A percentile compares a stretch with the other conserved stretches of the same genome.
Evolutionary conservation across 345 rosid genomes (phyloP).

Genomic region (Triadica sebifera): DNA sequence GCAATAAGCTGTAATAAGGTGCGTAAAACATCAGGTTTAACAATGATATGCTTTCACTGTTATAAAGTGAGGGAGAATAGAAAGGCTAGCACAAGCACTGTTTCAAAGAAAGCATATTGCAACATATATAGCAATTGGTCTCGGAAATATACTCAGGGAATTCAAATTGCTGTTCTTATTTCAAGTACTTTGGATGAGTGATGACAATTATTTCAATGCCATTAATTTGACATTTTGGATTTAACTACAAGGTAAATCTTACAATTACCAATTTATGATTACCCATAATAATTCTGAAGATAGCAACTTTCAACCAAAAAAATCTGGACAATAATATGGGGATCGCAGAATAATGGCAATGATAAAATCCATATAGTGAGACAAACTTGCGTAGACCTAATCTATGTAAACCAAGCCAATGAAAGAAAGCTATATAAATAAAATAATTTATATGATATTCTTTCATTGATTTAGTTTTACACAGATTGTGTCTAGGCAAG

Average conservation of each 20-base stretch:
- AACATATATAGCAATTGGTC: background rate
- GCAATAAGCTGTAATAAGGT: slow-evolving; percentile 56
- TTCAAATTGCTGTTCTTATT: too few relatives aligned
- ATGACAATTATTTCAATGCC: background rate
- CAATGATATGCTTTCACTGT: background rate
- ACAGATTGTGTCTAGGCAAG: too few relatives aligned
- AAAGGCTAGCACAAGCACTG: background rate
- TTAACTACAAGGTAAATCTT: background rate
- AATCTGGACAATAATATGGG: background rate
- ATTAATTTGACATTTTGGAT: too few relatives aligned
- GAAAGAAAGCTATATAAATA: too few relatives aligned
- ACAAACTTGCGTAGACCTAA: too few relatives aligned
- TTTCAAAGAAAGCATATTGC: background rate
- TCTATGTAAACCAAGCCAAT: too few relatives aligned
- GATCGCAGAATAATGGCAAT: background rate
- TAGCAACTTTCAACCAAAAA: background rate
- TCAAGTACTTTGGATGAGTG: too few relatives aligned
- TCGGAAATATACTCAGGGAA: too few relatives aligned
- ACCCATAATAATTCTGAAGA: background rate
- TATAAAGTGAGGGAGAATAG: background rate
- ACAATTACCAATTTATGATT: background rate
- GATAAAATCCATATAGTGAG: too few relatives aligned
- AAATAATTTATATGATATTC: too few relatives aligned
- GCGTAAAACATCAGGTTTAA: background rate
- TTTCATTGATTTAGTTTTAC: too few relatives aligned